Evolutionary conservation across 768 basidiomycete species (phyloP).

Genomic region (Tricholoma hemisulphureum): DNA sequence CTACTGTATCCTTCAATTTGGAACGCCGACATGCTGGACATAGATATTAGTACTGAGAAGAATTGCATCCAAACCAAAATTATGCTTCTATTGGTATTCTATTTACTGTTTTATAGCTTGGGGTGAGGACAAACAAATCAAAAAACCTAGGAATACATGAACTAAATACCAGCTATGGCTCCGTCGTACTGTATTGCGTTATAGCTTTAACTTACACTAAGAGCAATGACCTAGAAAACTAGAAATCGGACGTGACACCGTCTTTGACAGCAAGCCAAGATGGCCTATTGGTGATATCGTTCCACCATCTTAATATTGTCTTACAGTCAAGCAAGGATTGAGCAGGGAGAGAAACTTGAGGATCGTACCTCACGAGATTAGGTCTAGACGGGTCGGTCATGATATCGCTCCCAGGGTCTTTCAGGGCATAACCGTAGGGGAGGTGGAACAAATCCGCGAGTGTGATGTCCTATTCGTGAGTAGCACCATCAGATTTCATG

Average conservation of each 20-base stretch:
- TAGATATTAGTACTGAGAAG: too few relatives aligned
- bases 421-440: not conserved
- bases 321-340: not conserved
- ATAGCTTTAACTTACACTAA: too few relatives aligned
- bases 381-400: not conserved
- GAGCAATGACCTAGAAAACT: too few relatives aligned
- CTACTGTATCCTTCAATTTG: too few relatives aligned
- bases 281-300: not conserved
- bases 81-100: too few relatives aligned
- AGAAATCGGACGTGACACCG: not conserved
- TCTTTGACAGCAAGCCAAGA: not conserved
- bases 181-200: too few relatives aligned
- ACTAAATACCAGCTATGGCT: too few relatives aligned
- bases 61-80: too few relatives aligned
- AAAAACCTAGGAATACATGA: too few relatives aligned
- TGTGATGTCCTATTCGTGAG: conserved; percentile 7
- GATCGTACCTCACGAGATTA: not conserved
- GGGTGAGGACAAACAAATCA: too few relatives aligned
- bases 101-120: too few relatives aligned
- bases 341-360: not conserved
- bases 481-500: not conserved
- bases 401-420: not conserved
- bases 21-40: too few relatives aligned
- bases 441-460: conserved; percentile 22
- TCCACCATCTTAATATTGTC: not conserved